These are phyloP conservation scores for Phaeoacremonium minimum DNA, from an alignment of 2,329 filamentous ascomycete species.

Conservation along the genomic window DNA sequence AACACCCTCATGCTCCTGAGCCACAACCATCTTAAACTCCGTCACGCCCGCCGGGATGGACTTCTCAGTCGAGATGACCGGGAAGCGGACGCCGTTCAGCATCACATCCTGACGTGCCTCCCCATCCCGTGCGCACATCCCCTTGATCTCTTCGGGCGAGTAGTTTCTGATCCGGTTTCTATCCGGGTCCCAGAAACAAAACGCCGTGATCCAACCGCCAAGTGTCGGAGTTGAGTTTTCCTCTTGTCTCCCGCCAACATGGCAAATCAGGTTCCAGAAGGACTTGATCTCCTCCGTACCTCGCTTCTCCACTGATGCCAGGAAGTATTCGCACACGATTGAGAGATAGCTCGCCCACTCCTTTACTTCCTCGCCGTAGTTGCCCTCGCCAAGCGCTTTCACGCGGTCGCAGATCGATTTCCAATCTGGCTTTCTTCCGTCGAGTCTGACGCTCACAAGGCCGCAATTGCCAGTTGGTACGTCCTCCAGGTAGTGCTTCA, in stretches of 20 bases:
- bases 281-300: slow-evolving; percentile 6
- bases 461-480: slow-evolving; percentile 29
- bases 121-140: not conserved
- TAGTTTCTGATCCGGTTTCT: slow-evolving; percentile 5
- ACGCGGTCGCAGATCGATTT: slow-evolving; percentile 12
- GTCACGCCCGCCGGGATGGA: not conserved
- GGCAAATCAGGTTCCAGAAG: slow-evolving; percentile 23
- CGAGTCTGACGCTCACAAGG: slow-evolving; percentile 46
- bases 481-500: slow-evolving; percentile 45
- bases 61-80: not conserved
- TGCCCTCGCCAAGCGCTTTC: slow-evolving; percentile 4
- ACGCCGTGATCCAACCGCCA: slow-evolving; percentile 25
- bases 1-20: too few species aligned
- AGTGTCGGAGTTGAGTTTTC: slow-evolving; percentile 19
- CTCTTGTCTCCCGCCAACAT: slow-evolving; percentile 18
- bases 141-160: slow-evolving; percentile 12
- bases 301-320: slow-evolving; percentile 20
- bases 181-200: slow-evolving; percentile 24
- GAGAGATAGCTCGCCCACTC: slow-evolving; percentile 13
- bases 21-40: not conserved
- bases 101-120: not conserved
- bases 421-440: slow-evolving; percentile 43
- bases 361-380: slow-evolving; percentile 6
- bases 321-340: slow-evolving; percentile 19
- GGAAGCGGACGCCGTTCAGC: not conserved